A percentile compares a stretch with the other conserved stretches of the same genome.
Conservation (phyloP, 2,329 filamentous ascomycete genomes). For the Cercospora sojina region DNA sequence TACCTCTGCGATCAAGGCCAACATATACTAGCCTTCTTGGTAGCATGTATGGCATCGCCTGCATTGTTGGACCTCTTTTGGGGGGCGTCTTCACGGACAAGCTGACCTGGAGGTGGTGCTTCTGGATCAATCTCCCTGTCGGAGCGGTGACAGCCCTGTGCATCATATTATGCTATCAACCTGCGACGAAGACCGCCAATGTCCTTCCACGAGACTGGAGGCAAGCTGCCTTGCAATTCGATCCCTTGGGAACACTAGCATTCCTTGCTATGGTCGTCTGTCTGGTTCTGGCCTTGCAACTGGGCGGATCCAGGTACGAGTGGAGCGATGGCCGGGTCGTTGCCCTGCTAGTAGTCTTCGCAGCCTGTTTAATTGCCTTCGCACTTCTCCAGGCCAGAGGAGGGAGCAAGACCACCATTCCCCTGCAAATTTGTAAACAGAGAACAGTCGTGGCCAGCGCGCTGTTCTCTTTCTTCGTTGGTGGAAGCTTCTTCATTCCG, state of each 20-base stretch:
- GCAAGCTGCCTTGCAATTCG: constrained; percentile 40
- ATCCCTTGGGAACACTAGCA: constrained; percentile 40
- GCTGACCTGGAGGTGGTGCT: constrained; percentile 61
- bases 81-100: constrained; percentile 65
- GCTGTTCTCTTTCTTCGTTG: constrained; percentile 40
- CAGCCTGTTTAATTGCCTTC: constrained; percentile 53
- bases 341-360: constrained; percentile 39
- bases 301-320: constrained; percentile 39
- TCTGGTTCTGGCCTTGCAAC: constrained; percentile 48
- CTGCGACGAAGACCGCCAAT: constrained; percentile 32
- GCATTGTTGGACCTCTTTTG: constrained; percentile 60
- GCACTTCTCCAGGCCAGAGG: constrained; percentile 57
- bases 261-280: constrained; percentile 43
- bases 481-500: constrained; percentile 42
- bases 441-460: constrained; percentile 41
- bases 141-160: constrained; percentile 31
- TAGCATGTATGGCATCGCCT: constrained; percentile 48
- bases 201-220: constrained; percentile 22
- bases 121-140: constrained; percentile 41
- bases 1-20: constrained; percentile 33
- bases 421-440: constrained; percentile 41
- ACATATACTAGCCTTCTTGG: constrained; percentile 35
- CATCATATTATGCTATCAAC: constrained; percentile 41
- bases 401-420: constrained; percentile 46
- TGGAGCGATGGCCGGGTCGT: constrained; percentile 45